Evolutionary conservation across 2,329 filamentous ascomycete species (phyloP).

Genomic region (Aspergillus transmontanensis): DNA sequence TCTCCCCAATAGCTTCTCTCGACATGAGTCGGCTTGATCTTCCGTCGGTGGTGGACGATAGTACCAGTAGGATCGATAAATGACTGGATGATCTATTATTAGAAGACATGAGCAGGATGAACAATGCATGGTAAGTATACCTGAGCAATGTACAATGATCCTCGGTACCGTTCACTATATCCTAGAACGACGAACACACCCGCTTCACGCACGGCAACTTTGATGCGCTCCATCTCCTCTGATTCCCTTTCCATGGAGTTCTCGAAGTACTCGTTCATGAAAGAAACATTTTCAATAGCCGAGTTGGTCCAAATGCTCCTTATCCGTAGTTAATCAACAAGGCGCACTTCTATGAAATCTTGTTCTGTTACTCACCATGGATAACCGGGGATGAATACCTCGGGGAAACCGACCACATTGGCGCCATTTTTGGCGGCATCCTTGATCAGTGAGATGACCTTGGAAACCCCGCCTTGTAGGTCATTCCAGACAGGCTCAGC

Average conservation of each 20-base stretch:
- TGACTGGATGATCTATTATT: constrained; percentile 16
- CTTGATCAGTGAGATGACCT: constrained; percentile 57
- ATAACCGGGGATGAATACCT: constrained; percentile 46
- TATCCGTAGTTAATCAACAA: neutral
- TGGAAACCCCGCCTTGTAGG: constrained; percentile 43
- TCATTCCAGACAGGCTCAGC: constrained; percentile 56
- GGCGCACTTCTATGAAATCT: neutral
- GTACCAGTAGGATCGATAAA: constrained; percentile 47
- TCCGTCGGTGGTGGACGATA: constrained; percentile 45
- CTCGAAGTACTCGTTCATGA: constrained; percentile 9
- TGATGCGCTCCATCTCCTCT: constrained; percentile 41
- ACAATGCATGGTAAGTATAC: neutral
- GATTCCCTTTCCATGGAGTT: constrained; percentile 6
- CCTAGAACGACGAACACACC: constrained; percentile 45
- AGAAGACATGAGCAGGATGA: neutral
- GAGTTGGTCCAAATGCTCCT: constrained; percentile 8
- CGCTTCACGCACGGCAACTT: constrained; percentile 34
- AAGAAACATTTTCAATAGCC: neutral
- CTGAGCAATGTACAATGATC: constrained; percentile 49
- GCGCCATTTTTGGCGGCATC: constrained; percentile 55
- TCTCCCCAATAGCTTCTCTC: constrained; percentile 53
- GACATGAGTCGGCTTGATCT: constrained; percentile 55
- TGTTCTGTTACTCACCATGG: constrained; percentile 44
- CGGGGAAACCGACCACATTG: constrained; percentile 55
- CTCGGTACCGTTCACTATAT: constrained; percentile 42